Evolutionary conservation across 176 grass and related monocot species (phyloP), one percentile per base, ranked within the genome.

Genomic region (Typha latifolia): DNA sequence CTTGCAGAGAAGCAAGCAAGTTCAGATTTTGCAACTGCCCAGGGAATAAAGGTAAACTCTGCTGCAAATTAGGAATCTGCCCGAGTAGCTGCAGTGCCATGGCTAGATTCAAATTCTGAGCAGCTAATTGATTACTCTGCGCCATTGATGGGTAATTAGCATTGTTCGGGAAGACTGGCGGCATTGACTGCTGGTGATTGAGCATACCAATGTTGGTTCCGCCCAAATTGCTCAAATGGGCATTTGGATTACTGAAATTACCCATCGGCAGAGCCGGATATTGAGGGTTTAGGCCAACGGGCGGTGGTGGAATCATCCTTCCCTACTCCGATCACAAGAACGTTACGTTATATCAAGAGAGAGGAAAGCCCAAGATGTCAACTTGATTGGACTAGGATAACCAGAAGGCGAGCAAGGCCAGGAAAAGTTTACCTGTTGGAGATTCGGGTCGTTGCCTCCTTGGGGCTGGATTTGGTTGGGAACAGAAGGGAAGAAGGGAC

Each of bases 401-500:
- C 51, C 2, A 32, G 4, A 77, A 2, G 51, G 3, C 37, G 37
- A 43, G 9, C 0, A 48, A 34, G 14, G 34, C 14, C 43, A 57
- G 32, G 15, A 51, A 67, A 78, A 29, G 47, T 32, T 47, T 31
- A 62, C 61, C 65, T 37, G 71, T 12, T n/a, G 82, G 62, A 32
- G 23, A 67, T 59, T 55, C 47, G 69, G 61, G 32, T 62, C 69
- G 79, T 34, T 32, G 66, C 67, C 67, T 21, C 56, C n/a, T 4
- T 63, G 67, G 69, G 66, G 21, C 9, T 51, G 53, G 52, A 62
- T 77, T 56, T 71, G 76, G 43, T 66, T 74, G 68, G 51, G 66
- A 27, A 55, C 62, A 15, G 84, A 74, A 77, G 75, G 75, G 69
- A 85, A 83, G 79, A 85, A 93, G 26, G 89, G 89, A 49, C 26